These are phyloP conservation scores for Yamadazyma nakazawae DNA, from an alignment of 805 yeast species.

Conservation along the genomic window DNA sequence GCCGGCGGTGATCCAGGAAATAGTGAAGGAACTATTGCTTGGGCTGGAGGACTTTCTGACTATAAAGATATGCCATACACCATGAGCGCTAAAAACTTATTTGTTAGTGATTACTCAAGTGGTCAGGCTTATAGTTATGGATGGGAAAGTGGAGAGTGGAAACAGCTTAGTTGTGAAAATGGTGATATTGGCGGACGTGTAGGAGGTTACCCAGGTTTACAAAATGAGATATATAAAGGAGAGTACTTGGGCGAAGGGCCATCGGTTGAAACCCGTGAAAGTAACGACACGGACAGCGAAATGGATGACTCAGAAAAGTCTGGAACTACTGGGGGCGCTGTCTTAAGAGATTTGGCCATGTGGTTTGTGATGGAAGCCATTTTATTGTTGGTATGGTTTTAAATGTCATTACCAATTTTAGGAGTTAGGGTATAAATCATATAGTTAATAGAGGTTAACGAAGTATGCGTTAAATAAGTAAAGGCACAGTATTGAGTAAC, in stretches of 20 bases:
- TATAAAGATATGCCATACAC: conserved; percentile 28
- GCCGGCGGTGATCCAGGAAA: conserved; percentile 39
- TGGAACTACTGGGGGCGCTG: neutral
- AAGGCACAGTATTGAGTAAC: no score
- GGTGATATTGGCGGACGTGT: conserved; percentile 11
- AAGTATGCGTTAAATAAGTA: no score
- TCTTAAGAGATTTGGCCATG: neutral
- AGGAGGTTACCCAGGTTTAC: neutral
- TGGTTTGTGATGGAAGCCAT: neutral
- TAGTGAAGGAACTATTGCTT: conserved; percentile 32
- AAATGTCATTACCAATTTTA: no score
- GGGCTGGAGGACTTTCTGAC: conserved; percentile 41
- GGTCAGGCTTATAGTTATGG: conserved; percentile 31
- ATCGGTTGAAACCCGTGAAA: no score
- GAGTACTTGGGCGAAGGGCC: neutral
- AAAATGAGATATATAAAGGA: neutral
- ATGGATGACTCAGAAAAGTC: neutral
- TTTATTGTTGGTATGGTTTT: neutral
- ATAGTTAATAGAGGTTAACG: no score
- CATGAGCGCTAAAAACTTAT: conserved; percentile 25
- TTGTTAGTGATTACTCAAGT: conserved; percentile 26
- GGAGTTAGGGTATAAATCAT: neutral
- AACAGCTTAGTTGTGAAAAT: neutral
- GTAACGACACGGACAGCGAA: neutral
- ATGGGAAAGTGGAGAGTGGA: conserved; percentile 10